These are phyloP conservation scores for Elsinoe australis DNA, from an alignment of 2,329 filamentous ascomycete genomes.

Conservation along the genomic window DNA sequence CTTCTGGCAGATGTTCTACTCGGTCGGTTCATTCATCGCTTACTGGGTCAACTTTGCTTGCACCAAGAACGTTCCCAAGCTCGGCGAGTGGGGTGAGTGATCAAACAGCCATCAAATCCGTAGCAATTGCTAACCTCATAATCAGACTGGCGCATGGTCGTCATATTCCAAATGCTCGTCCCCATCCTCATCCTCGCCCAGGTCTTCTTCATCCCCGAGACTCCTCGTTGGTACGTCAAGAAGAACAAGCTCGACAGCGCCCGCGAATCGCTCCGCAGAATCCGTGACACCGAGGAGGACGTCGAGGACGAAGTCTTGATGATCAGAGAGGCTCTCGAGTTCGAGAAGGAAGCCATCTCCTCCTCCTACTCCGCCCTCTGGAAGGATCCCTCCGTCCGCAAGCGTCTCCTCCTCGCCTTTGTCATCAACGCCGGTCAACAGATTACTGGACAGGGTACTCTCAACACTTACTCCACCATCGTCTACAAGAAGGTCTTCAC, in stretches of 20 bases:
- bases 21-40: conserved; percentile 57
- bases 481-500: conserved; percentile 66
- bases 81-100: conserved; percentile 45
- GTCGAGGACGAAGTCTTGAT: conserved; percentile 58
- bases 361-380: conserved; percentile 57
- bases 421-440: conserved; percentile 64
- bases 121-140: conserved; percentile 34
- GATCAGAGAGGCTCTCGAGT: conserved; percentile 62
- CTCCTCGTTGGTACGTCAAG: conserved; percentile 61
- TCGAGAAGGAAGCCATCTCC: conserved; percentile 62
- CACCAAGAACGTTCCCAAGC: conserved; percentile 45
- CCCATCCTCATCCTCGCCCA: conserved; percentile 54
- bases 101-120: background rate
- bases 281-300: conserved; percentile 57
- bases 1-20: conserved; percentile 63
- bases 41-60: conserved; percentile 61
- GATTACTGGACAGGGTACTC: conserved; percentile 62
- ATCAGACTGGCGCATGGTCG: conserved; percentile 60
- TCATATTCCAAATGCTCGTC: conserved; percentile 65
- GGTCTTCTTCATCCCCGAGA: conserved; percentile 60
- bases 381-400: conserved; percentile 61
- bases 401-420: conserved; percentile 57
- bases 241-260: conserved; percentile 54
- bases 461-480: conserved; percentile 65
- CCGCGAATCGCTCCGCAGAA: conserved; percentile 48